A percentile compares a stretch with the other conserved stretches of the same genome.
These are phyloP conservation scores for Saccharomycopsis javanensis DNA, from an alignment of 805 yeast genomes.

Conservation along the genomic window DNA sequence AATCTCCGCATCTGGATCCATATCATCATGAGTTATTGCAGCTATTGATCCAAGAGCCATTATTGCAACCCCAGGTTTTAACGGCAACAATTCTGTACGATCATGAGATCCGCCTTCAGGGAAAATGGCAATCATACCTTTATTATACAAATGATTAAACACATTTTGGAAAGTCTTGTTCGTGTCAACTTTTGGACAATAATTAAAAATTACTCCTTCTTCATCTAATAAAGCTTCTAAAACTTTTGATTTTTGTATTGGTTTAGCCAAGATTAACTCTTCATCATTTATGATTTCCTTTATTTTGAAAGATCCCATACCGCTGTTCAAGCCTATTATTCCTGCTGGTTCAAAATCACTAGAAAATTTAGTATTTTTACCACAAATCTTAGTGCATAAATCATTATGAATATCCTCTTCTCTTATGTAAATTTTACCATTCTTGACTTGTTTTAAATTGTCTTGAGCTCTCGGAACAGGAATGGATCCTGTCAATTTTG, in stretches of 20 bases:
- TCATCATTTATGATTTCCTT: constrained; percentile 61
- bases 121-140: constrained; percentile 83
- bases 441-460: constrained; percentile 49
- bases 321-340: constrained; percentile 64
- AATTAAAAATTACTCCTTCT: constrained; percentile 49
- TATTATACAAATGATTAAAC: constrained; percentile 70
- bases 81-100: constrained; percentile 79
- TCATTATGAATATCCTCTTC: constrained; percentile 29
- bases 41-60: constrained; percentile 96
- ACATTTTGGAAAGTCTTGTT: constrained; percentile 74
- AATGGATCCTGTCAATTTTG: constrained; percentile 64
- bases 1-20: constrained; percentile 62
- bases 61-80: constrained; percentile 95
- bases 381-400: constrained; percentile 34
- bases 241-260: constrained; percentile 34
- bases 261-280: constrained; percentile 56
- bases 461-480: constrained; percentile 93
- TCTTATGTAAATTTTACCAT: constrained; percentile 54
- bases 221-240: constrained; percentile 38
- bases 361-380: constrained; percentile 44
- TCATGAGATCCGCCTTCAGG: constrained; percentile 99
- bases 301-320: constrained; percentile 68
- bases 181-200: constrained; percentile 83
- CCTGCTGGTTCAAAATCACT: constrained; percentile 46
- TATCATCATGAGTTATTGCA: constrained; percentile 23